Evolutionary conservation across 352 stramenopile species (phyloP).

Genomic region (Phytophthora boehmeriae): DNA sequence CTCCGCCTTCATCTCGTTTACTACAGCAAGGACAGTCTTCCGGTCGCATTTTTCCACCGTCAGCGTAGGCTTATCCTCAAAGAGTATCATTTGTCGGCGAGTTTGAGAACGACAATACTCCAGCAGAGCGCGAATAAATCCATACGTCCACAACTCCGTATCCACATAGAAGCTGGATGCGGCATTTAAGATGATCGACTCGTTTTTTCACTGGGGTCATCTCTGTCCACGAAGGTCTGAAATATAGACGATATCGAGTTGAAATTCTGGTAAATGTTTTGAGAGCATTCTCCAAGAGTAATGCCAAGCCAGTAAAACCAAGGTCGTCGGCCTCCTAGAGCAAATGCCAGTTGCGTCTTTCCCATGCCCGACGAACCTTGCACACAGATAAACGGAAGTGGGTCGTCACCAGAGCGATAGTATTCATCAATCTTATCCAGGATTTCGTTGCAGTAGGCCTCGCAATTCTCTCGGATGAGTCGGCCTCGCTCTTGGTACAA

Average conservation of each 20-base stretch:
- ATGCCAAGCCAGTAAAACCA: conserved; percentile 12
- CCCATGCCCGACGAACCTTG: conserved; percentile 11
- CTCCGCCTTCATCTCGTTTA: no score
- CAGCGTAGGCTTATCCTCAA: neutral
- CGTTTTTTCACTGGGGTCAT: neutral
- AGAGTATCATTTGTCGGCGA: neutral
- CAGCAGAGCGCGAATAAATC: conserved; percentile 5
- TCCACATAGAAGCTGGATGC: neutral
- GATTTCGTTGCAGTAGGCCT: neutral
- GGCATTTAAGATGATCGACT: neutral
- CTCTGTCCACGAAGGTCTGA: neutral
- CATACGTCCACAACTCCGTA: conserved; percentile 1
- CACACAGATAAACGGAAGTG: conserved; percentile 19
- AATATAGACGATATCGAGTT: neutral
- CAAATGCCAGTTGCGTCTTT: conserved; percentile 14
- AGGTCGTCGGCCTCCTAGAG: conserved; percentile 1
- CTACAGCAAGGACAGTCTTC: neutral
- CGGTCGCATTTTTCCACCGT: neutral
- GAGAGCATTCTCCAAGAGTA: neutral
- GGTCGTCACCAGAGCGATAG: no score
- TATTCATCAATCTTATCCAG: neutral
- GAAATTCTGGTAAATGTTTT: neutral
- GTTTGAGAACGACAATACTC: neutral
- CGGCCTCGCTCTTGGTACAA: neutral
- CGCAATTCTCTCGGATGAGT: neutral